Base-by-base conservation (phyloP, 1,284 basidiomycete genomes). In the Puccinia triticina region DNA sequence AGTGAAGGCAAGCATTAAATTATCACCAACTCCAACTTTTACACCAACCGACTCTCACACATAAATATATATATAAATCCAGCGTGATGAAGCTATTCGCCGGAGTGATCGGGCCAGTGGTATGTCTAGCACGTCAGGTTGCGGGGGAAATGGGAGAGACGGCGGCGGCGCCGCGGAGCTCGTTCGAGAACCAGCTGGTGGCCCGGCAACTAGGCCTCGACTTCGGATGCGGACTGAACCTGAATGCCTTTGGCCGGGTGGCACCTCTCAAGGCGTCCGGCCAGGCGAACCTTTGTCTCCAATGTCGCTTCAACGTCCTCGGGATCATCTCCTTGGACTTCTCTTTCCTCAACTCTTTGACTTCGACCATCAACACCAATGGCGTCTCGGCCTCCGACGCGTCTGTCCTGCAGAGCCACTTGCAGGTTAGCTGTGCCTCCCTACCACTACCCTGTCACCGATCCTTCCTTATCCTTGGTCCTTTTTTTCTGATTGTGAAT, bases 221-320 rank as follows among this genome's bases (percentile, higher is more conserved):
- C 50, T 53, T 53, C 21, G 61, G 61, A 7, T 66, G 61, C 29
- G 61, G 61, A 32, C 61, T 66, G 4, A 66, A 40, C 14, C 26
- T 66, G 29, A 66, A 66, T 29, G 61, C 61, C 5, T 32, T 40
- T 34, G 61, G 61, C 2, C 16, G 16, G 21, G 61, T 66, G 16
- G 29, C 61, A 12, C 61, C 37, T 4, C 29, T 66, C 37, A 32
- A 66, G 37, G 61, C 61, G 5, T 66, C 61, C 26, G 61, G 61
- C 61, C 16, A 32, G 16, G 26, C 61, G 14, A 66, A 66, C 26
- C 61, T 66, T 11, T 66, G 61, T 40, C 61, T 66, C 26, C 61
- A 66, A 21, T 66, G 61, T 40, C 61, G 61, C 18, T 34, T 66
- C 61, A 66, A 40, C 61, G 61, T 66, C 37, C 37, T 66, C 37